Percentiles rank a stretch among this genome's conserved stretches.
Conservation (phyloP, 148 eudicot species). For the Fagopyrum homotropicum region DNA sequence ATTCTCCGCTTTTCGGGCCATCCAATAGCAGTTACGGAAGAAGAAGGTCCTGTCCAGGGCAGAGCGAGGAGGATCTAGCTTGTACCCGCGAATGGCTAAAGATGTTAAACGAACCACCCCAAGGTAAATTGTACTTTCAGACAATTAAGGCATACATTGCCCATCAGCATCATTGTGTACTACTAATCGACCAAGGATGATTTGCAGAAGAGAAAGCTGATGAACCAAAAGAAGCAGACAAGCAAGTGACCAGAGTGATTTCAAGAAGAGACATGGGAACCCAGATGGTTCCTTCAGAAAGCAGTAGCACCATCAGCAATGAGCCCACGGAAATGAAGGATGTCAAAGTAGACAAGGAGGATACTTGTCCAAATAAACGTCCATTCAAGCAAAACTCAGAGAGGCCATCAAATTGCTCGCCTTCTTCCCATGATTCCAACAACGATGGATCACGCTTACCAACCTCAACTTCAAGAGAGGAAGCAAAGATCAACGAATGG, state of each 20-base stretch:
- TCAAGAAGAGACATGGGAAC: constrained; percentile 85
- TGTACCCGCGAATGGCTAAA: constrained; percentile 51
- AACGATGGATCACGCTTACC: neutral
- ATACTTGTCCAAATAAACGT: constrained; percentile 20
- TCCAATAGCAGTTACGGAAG: constrained; percentile 23
- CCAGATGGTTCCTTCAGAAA: constrained; percentile 58
- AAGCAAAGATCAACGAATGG: constrained; percentile 75
- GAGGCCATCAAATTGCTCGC: neutral
- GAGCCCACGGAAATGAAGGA: constrained; percentile 37
- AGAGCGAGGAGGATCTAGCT: constrained; percentile 18
- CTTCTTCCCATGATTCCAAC: constrained; percentile 2
- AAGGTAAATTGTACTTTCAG: constrained; percentile 29
- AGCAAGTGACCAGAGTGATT: constrained; percentile 20
- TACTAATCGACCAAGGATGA: neutral
- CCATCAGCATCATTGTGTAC: neutral
- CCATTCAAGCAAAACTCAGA: neutral
- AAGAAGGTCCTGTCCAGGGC: constrained; percentile 27
- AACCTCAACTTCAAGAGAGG: constrained; percentile 34
- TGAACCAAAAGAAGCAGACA: constrained; percentile 22
- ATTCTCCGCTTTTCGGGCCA: constrained; percentile 24
- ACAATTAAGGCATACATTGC: neutral
- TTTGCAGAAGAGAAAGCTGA: constrained; percentile 33
- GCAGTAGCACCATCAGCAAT: constrained; percentile 22
- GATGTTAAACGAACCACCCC: constrained; percentile 39
- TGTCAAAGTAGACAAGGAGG: constrained; percentile 74